A percentile compares a stretch with the other conserved stretches of the same genome.
These are phyloP conservation scores for Leucogyrophana mollusca DNA, from an alignment of 768 basidiomycete species.

Conservation along the genomic window DNA sequence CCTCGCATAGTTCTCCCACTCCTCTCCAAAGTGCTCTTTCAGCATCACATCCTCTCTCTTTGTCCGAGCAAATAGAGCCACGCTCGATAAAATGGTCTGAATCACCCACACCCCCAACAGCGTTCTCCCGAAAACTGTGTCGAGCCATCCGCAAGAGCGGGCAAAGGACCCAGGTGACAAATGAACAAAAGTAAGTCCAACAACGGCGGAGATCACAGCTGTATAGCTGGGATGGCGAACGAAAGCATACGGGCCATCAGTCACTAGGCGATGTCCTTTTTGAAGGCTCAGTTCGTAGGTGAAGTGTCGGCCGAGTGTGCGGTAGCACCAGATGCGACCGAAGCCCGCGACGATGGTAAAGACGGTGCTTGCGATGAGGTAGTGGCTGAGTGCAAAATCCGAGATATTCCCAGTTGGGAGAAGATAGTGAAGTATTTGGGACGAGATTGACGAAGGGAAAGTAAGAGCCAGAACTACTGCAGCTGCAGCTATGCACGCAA, in stretches of 20 bases:
- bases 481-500: too few species aligned
- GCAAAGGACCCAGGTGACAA: slow-evolving; percentile 24
- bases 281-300: slow-evolving; percentile 54
- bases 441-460: too few species aligned
- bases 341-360: slow-evolving; percentile 36
- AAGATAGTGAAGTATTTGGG: too few species aligned
- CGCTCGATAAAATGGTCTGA: slow-evolving; percentile 19
- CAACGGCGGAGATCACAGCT: not conserved
- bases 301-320: slow-evolving; percentile 45
- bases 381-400: too few species aligned
- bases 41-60: slow-evolving; percentile 23
- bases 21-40: slow-evolving; percentile 16
- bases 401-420: too few species aligned
- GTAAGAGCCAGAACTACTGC: too few species aligned
- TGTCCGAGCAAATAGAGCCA: slow-evolving; percentile 27
- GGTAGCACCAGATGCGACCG: slow-evolving; percentile 41
- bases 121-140: slow-evolving; percentile 11
- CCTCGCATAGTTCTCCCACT: slow-evolving; percentile 44
- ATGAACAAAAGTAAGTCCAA: not conserved
- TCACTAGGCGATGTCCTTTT: slow-evolving; percentile 39
- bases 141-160: slow-evolving; percentile 25
- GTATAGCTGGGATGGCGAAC: slow-evolving; percentile 23
- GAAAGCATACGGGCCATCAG: slow-evolving; percentile 18
- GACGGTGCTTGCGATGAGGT: slow-evolving; percentile 32
- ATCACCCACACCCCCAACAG: slow-evolving; percentile 27